Evolutionary conservation across 768 basidiomycete genomes (phyloP).

Genomic region (Russula sp.): DNA sequence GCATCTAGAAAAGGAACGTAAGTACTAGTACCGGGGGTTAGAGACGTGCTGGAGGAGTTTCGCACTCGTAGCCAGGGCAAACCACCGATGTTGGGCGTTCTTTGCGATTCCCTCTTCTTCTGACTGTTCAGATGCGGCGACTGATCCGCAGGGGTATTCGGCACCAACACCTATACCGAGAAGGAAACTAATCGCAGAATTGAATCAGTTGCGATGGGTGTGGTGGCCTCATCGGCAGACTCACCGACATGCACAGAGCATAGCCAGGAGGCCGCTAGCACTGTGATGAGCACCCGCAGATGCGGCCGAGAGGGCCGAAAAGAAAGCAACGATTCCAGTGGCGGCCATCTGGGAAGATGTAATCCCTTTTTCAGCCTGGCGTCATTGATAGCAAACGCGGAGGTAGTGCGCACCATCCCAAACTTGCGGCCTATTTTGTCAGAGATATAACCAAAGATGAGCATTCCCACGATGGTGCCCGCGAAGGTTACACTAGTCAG

Average conservation of each 20-base stretch:
- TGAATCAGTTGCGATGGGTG: not conserved
- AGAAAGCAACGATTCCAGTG: slow-evolving; percentile 75
- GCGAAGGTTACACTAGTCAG: slow-evolving; percentile 72
- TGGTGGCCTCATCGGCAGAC: slow-evolving; percentile 12
- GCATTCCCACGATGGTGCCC: slow-evolving; percentile 83
- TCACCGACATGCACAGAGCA: slow-evolving; percentile 74
- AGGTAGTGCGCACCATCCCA: slow-evolving; percentile 64
- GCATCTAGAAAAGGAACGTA: slow-evolving; percentile 38
- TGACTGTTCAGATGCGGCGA: slow-evolving; percentile 83
- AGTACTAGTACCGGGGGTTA: not conserved
- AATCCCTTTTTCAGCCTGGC: not conserved
- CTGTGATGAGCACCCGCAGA: slow-evolving; percentile 72
- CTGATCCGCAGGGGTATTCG: slow-evolving; percentile 86
- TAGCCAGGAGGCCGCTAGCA: slow-evolving; percentile 61
- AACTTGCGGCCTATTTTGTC: slow-evolving; percentile 72
- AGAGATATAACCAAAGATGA: slow-evolving; percentile 72
- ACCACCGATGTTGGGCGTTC: slow-evolving; percentile 78
- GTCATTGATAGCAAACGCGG: not conserved
- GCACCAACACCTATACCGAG: slow-evolving; percentile 85
- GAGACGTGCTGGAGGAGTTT: slow-evolving; percentile 4
- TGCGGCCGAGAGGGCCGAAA: slow-evolving; percentile 76
- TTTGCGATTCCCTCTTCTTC: slow-evolving; percentile 75
- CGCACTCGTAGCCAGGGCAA: slow-evolving; percentile 84
- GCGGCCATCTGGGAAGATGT: slow-evolving; percentile 55
- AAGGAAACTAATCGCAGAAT: slow-evolving; percentile 51